Evolutionary conservation across 768 basidiomycete species (phyloP).

Genomic region (Artomyces pyxidatus): DNA sequence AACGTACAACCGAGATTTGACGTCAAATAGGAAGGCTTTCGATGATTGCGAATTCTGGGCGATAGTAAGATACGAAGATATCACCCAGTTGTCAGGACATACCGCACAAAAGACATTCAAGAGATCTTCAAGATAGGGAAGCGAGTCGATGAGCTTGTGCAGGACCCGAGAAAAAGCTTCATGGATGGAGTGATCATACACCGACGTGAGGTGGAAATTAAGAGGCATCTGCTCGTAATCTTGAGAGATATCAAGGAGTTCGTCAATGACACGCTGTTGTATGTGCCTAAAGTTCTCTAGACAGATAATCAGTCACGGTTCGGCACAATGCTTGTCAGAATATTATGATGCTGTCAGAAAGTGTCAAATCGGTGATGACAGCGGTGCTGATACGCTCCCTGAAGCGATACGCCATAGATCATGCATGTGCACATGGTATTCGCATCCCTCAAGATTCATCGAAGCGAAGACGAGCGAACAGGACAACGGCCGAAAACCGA

Average conservation of each 20-base stretch:
- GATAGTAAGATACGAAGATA: not conserved
- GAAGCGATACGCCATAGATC: not conserved
- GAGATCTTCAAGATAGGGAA: conserved; percentile 81
- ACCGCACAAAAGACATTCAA: conserved; percentile 82
- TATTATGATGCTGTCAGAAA: too few species aligned
- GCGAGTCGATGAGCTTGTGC: conserved; percentile 77
- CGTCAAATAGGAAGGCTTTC: conserved; percentile 92
- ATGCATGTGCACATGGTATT: not conserved
- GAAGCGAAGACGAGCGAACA: conserved; percentile 3
- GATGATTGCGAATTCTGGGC: conserved; percentile 81
- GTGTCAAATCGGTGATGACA: too few species aligned
- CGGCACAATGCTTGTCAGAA: too few species aligned
- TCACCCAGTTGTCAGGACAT: conserved; percentile 15
- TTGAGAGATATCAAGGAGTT: conserved; percentile 65
- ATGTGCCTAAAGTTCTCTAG: conserved; percentile 89
- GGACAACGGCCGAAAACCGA: conserved; percentile 2
- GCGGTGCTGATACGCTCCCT: too few species aligned
- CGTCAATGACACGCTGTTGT: conserved; percentile 78
- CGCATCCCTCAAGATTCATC: not conserved
- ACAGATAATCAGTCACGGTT: not conserved
- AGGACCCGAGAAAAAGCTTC: conserved; percentile 89
- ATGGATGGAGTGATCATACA: conserved; percentile 86
- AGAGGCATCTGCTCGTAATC: conserved; percentile 74
- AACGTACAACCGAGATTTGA: conserved; percentile 76
- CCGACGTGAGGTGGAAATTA: conserved; percentile 87